These are phyloP conservation scores for Macadamia tetraphylla DNA, from an alignment of 164 flowering plant species.

Conservation along the genomic window DNA sequence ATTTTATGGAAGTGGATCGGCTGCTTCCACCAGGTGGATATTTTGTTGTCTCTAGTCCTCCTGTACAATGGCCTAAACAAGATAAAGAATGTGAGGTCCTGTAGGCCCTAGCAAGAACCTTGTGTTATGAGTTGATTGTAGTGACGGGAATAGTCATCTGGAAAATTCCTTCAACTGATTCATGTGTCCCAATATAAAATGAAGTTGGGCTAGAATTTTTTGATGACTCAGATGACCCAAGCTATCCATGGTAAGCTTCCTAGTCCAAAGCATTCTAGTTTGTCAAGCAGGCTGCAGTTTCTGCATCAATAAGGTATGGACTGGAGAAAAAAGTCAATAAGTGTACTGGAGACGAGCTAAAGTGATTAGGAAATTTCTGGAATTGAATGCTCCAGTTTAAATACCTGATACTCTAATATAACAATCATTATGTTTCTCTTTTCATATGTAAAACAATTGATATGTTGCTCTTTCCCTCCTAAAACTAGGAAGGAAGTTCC, in stretches of 20 bases:
- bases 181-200: constrained; percentile 80
- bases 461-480: neutral
- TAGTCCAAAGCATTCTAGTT: neutral
- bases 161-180: constrained; percentile 79
- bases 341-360: too few species aligned
- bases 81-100: constrained; percentile 99
- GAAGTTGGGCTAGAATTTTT: constrained; percentile 79
- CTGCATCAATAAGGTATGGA: too few species aligned
- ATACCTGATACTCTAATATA: neutral
- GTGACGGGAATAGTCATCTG: constrained; percentile 98
- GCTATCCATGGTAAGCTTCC: constrained; percentile 64
- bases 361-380: too few species aligned
- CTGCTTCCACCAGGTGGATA: constrained; percentile 94
- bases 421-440: neutral
- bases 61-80: constrained; percentile 94
- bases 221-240: constrained; percentile 75
- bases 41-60: constrained; percentile 95
- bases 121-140: constrained; percentile 86
- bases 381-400: too few species aligned
- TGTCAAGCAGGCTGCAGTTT: too few species aligned
- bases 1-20: constrained; percentile 90
- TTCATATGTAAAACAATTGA: neutral
- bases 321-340: too few species aligned
- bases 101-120: constrained; percentile 78
- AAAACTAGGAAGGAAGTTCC: neutral